Conservation (phyloP, 2,329 filamentous ascomycete species). For the Akanthomyces muscarius region DNA sequence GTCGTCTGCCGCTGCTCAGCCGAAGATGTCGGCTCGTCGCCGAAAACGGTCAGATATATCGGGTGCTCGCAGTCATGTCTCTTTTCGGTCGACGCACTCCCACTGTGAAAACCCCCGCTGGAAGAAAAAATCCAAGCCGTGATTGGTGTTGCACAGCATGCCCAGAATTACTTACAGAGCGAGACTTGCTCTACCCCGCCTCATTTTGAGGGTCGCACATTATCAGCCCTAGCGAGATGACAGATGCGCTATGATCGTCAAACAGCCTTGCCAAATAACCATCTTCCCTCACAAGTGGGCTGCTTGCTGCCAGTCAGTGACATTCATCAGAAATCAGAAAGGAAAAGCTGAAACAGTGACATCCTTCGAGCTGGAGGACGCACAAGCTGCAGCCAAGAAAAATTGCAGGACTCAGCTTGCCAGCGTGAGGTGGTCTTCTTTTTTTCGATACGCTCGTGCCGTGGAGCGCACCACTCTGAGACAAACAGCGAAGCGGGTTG, state of each 20-base stretch:
- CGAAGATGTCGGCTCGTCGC: conserved; percentile 1
- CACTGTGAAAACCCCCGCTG: background rate
- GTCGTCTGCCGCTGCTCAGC: background rate
- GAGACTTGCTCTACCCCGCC: background rate
- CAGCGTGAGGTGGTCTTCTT: background rate
- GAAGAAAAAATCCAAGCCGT: too few species aligned
- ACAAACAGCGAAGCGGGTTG: background rate
- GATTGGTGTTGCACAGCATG: background rate
- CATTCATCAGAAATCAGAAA: too few species aligned
- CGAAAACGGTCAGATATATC: background rate
- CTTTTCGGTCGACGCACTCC: background rate
- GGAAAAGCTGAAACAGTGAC: background rate
- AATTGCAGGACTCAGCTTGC: background rate
- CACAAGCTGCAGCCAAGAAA: background rate
- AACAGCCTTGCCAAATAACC: too few species aligned
- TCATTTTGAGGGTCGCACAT: too few species aligned
- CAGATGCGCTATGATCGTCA: too few species aligned
- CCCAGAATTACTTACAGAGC: background rate
- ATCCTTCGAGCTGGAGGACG: background rate
- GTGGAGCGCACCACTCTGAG: background rate
- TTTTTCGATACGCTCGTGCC: background rate
- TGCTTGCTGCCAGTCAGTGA: too few species aligned
- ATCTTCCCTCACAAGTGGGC: too few species aligned
- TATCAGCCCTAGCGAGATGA: too few species aligned
- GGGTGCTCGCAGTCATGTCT: background rate